These are phyloP conservation scores for Leishmania tarentolae DNA, from an alignment of 208 protist species.

Conservation along the genomic window DNA sequence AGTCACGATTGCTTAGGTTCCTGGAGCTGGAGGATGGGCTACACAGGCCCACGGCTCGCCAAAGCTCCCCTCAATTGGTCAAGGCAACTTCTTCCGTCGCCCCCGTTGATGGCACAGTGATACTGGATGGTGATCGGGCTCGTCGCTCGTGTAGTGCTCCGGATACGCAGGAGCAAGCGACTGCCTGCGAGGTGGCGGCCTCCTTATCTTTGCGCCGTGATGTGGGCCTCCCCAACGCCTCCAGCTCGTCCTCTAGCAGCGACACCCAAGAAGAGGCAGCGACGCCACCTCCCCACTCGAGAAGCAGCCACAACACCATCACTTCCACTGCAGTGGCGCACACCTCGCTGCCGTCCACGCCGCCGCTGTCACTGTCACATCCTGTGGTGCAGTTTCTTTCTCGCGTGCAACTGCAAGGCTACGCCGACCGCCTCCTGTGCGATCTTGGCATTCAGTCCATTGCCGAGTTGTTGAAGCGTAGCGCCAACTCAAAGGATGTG, in stretches of 20 bases:
- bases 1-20: conserved; percentile 10
- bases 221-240: not conserved
- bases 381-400: conserved; percentile 81
- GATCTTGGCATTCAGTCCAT: conserved; percentile 41
- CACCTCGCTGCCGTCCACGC: not conserved
- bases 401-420: conserved; percentile 76
- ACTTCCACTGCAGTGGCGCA: not conserved
- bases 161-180: not conserved
- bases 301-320: not conserved
- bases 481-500: conserved; percentile 39
- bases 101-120: not conserved
- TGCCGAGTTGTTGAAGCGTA: conserved; percentile 40
- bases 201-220: not conserved
- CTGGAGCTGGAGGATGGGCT: conserved; percentile 11
- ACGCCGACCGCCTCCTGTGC: conserved; percentile 46
- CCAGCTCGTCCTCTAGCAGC: conserved; percentile 1
- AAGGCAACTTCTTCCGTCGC: not conserved
- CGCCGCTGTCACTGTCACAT: conserved; percentile 41
- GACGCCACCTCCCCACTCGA: not conserved
- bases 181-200: not conserved
- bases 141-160: not conserved
- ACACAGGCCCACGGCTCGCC: not conserved
- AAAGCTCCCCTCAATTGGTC: not conserved
- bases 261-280: conserved; percentile 20
- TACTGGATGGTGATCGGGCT: not conserved